Evolutionary conservation across 306 rosid species (phyloP).

Genomic region (Sechiopsis laciniata): DNA sequence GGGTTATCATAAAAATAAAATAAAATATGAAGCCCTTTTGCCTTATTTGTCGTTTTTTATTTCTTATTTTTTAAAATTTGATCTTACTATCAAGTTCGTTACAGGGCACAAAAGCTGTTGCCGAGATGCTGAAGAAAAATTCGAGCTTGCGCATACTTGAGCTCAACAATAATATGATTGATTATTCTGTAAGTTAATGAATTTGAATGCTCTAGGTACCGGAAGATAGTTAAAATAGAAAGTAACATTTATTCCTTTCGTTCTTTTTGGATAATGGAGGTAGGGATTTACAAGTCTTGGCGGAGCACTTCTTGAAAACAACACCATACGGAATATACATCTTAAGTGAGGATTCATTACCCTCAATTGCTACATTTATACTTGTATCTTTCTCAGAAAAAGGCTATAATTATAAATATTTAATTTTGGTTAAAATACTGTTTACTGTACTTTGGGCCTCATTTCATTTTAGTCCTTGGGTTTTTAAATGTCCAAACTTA

Average conservation of each 20-base stretch:
- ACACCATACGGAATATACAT: slow-evolving; percentile 61
- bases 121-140: slow-evolving; percentile 83
- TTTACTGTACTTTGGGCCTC: too few relatives aligned
- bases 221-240: background rate
- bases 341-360: slow-evolving; percentile 50
- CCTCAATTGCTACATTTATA: background rate
- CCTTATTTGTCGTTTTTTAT: background rate
- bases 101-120: slow-evolving; percentile 91
- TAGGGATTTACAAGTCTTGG: slow-evolving; percentile 96
- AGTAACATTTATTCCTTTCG: slow-evolving; percentile 27
- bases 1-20: background rate
- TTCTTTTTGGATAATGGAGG: slow-evolving; percentile 48
- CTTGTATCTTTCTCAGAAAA: background rate
- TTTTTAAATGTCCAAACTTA: too few relatives aligned
- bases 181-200: slow-evolving; percentile 73
- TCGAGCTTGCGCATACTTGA: slow-evolving; percentile 70
- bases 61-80: background rate
- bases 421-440: background rate
- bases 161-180: slow-evolving; percentile 87
- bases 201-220: slow-evolving; percentile 23
- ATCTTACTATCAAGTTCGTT: slow-evolving; percentile 17
- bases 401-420: background rate
- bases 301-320: slow-evolving; percentile 86
- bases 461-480: too few relatives aligned
- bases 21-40: background rate